Evolutionary conservation across 1,139 yeast species (phyloP).

Genomic region (Pichia sp.): DNA sequence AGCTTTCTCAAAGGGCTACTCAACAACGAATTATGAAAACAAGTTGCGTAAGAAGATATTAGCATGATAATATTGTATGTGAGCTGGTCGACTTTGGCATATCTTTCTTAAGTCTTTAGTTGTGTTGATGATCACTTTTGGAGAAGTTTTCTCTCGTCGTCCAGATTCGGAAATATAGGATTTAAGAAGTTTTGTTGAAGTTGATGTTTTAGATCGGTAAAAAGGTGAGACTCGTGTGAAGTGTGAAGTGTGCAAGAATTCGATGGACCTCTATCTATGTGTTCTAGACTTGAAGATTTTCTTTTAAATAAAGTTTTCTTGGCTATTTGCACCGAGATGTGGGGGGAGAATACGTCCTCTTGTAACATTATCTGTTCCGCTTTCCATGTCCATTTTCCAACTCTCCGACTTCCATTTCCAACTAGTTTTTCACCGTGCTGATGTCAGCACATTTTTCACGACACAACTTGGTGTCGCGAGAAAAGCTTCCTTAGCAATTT

Average conservation of each 20-base stretch:
- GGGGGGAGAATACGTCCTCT: background rate
- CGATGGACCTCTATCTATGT: too few species aligned
- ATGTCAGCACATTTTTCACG: background rate
- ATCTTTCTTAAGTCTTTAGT: background rate
- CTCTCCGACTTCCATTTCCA: background rate
- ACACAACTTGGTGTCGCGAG: background rate
- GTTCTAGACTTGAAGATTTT: background rate
- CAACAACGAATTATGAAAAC: background rate
- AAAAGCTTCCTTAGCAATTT: too few species aligned
- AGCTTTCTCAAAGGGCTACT: background rate
- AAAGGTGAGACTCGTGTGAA: too few species aligned
- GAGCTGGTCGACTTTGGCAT: background rate
- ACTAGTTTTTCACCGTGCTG: background rate
- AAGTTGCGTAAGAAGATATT: constrained; percentile 1
- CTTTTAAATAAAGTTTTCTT: background rate
- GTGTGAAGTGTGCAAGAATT: too few species aligned
- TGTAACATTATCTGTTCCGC: background rate
- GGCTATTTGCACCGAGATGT: background rate
- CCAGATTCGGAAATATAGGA: background rate
- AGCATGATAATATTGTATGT: constrained; percentile 1
- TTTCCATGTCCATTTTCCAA: constrained; percentile 2
- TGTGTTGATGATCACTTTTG: background rate
- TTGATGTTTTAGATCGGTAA: background rate
- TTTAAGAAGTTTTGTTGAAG: background rate
- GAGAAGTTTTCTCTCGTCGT: background rate